Base-by-base conservation (phyloP, 805 yeast genomes). In the Kodamaea sagamina region DNA sequence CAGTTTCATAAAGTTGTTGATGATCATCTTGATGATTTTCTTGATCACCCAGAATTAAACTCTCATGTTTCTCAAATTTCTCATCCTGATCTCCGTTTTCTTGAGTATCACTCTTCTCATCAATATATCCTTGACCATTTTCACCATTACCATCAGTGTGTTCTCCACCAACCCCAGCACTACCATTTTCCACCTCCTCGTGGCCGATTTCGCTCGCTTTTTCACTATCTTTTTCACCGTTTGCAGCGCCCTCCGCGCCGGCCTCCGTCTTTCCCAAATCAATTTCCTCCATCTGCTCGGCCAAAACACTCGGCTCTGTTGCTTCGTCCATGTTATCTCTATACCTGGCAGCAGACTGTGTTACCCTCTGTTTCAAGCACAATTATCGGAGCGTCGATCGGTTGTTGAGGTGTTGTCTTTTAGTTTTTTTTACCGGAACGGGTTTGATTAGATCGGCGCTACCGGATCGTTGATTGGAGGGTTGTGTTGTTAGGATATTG, bases 401-500 rank as follows among this genome's bases (percentile, higher is more conserved):
- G 31, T 29, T 29, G 34, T 29, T 29, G 34, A 29, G 34, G 34
- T 29, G 34, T 29, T 29, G 34, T 29, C 34, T 29, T 29, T 29
- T 29, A 28, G 7, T 34, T 34, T 19, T 24, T 32, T 21, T 18
- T 15, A 21, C 18, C 37, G 13, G 37, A 21, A 21, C 24, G 8
- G 24, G 24, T 21, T 21, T 21, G 26, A 12, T 24, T 34, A 18
- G 25, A 18, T 21, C 17, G 25, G 37, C 27, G 26, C 27, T 34
- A 34, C 27, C 37, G 18, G 27, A 19, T 17, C 4, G 16, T 9
- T 2, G 25, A 19, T 11, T 11, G 13, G 11, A 29, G 15, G 19
- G 17, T n/a, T 6, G 7, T 12, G 16, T n/a, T 15, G 11, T 12
- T 9, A 9, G 18, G 34, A 26, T 28, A 3, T 6, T 28, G 12